Conservation (phyloP, 2,329 filamentous ascomycete species). For the Blumeriella jaapii region DNA sequence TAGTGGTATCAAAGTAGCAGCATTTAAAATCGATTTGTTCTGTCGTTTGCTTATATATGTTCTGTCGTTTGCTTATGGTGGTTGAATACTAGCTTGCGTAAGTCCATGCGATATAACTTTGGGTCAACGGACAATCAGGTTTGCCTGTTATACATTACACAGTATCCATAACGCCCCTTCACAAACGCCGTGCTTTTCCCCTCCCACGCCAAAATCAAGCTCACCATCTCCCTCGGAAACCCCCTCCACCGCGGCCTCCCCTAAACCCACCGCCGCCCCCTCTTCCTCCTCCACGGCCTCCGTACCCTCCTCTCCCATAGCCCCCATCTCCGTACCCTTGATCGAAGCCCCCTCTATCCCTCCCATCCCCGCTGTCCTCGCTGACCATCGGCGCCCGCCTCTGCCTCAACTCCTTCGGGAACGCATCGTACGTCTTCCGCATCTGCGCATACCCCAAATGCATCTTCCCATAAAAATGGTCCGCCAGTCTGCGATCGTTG, state of each 20-base stretch:
- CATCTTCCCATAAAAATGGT: constrained; percentile 99
- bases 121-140: no score
- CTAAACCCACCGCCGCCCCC: constrained; percentile 21
- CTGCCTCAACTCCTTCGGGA: constrained; percentile 77
- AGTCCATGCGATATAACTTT: no score
- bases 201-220: not conserved
- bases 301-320: constrained; percentile 30
- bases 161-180: constrained; percentile 8
- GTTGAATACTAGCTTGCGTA: no score
- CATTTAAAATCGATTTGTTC: not conserved
- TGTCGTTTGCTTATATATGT: no score
- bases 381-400: constrained; percentile 47
- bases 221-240: constrained; percentile 24
- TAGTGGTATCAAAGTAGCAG: no score
- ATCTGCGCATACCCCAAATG: constrained; percentile 96
- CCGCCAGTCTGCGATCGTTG: constrained; percentile 85
- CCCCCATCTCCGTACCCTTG: constrained; percentile 37
- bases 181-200: constrained; percentile 9
- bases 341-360: constrained; percentile 41
- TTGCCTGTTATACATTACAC: no score
- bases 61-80: no score
- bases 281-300: constrained; percentile 20
- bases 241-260: constrained; percentile 20
- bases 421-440: constrained; percentile 82
- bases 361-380: constrained; percentile 38